Base-by-base conservation (phyloP, 2,329 filamentous ascomycete genomes). In the Claviceps purpurea region DNA sequence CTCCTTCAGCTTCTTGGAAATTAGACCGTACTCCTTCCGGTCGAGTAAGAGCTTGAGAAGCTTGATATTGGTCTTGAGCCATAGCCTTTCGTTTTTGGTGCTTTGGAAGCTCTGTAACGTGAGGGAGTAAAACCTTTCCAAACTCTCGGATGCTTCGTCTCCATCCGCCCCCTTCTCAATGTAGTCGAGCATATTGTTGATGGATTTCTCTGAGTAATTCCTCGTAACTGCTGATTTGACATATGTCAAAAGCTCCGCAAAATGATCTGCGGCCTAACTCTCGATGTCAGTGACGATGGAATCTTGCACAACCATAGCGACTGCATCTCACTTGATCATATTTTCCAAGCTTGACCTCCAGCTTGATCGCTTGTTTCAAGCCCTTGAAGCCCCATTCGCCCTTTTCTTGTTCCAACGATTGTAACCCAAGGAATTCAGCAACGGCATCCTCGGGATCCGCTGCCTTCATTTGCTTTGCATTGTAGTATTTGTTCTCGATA, bases 401-500 rank as follows among this genome's bases (percentile, higher is more conserved):
- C 72, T 97, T 98, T 66, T 95, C 89, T 51, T 82, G 71, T 68
- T 98, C 91, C 46, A 96, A 68, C 14, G 79, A 75, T 5, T 89
- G 89, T 56, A 98, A 85, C 37, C 82, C 86, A n/a, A 97, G 73
- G 62, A 98, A 98, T 66, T 97, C 91, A 39, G 84, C 81, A 52
- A 98, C 86, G 2, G 93, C 93, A 60, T 89, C 89, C 62, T 93
- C 81, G 0, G 91, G 89, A 53, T 90, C 89, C 56, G 84, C 84
- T 44, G 76, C 75, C 74, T 97, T 98, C 65, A 95, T 83, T 72
- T 97, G 91, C 71, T 98, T 98, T 44, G 93, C 93, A 70, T 96
- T 97, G 77, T 97, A 98, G 75, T 98, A 98, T 72, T 95, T 96
- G 75, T 98, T 98, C 68, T 98, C 93, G 66, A 97, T 94, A 59